Evolutionary conservation across 164 flowering plant species (phyloP).

Genomic region (Nymphaea thermarum): DNA sequence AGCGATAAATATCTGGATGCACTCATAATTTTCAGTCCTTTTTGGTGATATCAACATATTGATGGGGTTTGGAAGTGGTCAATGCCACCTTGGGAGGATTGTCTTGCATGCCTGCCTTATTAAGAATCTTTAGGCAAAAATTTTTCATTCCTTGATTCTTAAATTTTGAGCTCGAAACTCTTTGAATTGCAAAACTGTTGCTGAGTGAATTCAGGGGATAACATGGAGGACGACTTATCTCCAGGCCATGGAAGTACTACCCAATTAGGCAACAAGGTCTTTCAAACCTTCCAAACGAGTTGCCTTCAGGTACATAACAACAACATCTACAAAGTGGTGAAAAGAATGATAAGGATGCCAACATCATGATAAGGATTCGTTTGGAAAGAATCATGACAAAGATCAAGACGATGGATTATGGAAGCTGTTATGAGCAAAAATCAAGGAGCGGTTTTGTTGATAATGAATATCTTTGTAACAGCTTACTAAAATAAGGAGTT

Average conservation of each 20-base stretch:
- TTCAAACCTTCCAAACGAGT: conserved; percentile 58
- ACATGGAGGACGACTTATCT: conserved; percentile 60
- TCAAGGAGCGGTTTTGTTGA: no score
- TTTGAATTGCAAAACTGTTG: not conserved
- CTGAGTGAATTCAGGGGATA: not conserved
- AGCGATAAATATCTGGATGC: no score
- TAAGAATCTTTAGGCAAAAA: not conserved
- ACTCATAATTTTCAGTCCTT: no score
- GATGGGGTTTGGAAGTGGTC: no score
- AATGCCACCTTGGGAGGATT: not conserved
- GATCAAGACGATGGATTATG: no score
- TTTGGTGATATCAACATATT: no score
- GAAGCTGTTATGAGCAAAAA: no score
- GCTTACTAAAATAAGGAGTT: no score
- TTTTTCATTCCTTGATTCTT: not conserved
- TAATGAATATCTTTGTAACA: no score
- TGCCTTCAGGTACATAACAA: conserved; percentile 61
- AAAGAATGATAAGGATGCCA: no score
- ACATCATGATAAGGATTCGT: no score
- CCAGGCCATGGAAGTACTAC: conserved; percentile 39
- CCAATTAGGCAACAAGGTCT: conserved; percentile 51
- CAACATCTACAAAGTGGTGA: conserved; percentile 56
- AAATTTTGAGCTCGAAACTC: not conserved
- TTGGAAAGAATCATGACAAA: no score
- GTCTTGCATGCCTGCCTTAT: not conserved